phyloP scores from a whole-genome alignment of 2,329 filamentous ascomycete species.

The Eutypella sp. region DNA sequence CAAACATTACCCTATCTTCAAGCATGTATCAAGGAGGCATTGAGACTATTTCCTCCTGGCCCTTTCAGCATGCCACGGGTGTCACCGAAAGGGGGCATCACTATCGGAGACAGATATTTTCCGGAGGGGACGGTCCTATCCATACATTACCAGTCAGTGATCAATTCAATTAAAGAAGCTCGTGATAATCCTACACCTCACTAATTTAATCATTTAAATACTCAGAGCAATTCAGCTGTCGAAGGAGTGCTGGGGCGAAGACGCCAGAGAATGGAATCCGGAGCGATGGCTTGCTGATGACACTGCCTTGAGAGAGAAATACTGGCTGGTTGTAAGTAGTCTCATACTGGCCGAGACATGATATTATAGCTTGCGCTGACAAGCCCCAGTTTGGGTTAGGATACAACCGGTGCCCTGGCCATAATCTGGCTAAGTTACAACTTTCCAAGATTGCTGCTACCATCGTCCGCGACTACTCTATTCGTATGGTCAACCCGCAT shows the following conservation, averaged over 20 bases:
- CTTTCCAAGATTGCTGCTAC: slow-evolving; percentile 29
- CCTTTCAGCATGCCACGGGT: not conserved
- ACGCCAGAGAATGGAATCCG: slow-evolving; percentile 27
- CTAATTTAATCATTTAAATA: not conserved
- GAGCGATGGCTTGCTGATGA: slow-evolving; percentile 26
- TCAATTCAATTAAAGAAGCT: slow-evolving; percentile 15
- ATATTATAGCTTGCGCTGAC: not conserved
- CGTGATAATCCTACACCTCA: not conserved
- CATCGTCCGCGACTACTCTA: slow-evolving; percentile 27
- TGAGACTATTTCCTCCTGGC: slow-evolving; percentile 14
- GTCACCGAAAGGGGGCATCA: slow-evolving; percentile 21
- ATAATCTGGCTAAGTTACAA: slow-evolving; percentile 30
- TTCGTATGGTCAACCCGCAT: slow-evolving; percentile 21
- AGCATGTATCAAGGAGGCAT: slow-evolving; percentile 4
- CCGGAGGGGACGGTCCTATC: slow-evolving; percentile 24
- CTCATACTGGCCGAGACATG: not conserved
- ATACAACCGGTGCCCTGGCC: slow-evolving; percentile 30
- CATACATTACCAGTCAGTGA: slow-evolving; percentile 9
- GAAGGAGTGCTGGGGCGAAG: slow-evolving; percentile 24
- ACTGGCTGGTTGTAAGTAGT: slow-evolving; percentile 14
- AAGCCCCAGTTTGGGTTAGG: slow-evolving; percentile 27
- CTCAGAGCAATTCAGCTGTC: slow-evolving; percentile 28
- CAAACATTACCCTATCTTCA: not conserved
- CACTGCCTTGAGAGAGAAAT: slow-evolving; percentile 17
- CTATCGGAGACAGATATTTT: slow-evolving; percentile 25